phyloP scores from a whole-genome alignment of 768 basidiomycete genomes.

The Mycena maculata region DNA sequence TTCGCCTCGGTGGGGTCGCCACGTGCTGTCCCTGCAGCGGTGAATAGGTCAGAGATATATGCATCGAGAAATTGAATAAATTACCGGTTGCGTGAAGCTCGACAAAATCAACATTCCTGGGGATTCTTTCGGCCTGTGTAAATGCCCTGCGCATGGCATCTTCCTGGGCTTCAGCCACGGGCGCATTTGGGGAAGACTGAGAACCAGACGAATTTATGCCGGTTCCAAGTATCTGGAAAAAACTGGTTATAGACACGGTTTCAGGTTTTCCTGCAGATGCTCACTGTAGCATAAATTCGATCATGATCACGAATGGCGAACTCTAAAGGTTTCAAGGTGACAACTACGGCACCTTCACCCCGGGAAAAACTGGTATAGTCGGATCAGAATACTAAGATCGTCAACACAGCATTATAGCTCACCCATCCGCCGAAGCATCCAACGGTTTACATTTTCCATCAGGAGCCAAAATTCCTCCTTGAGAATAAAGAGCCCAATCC shows the following conservation, averaged over 20 bases:
- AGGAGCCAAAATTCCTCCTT: neutral
- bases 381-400: neutral
- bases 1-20: conserved; percentile 8
- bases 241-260: neutral
- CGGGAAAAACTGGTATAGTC: conserved; percentile 46
- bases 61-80: neutral
- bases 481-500: neutral
- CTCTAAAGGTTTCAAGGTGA: conserved; percentile 54
- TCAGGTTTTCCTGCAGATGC: conserved; percentile 4
- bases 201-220: conserved; percentile 41
- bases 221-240: conserved; percentile 52
- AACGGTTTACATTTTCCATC: conserved; percentile 3
- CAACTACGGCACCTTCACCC: conserved; percentile 51
- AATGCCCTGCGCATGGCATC: neutral
- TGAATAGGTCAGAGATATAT: neutral
- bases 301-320: conserved; percentile 53
- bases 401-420: neutral
- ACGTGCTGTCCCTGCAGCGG: neutral
- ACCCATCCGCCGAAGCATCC: neutral
- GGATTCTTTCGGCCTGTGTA: neutral
- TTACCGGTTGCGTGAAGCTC: conserved; percentile 3
- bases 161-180: neutral
- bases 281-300: conserved; percentile 54
- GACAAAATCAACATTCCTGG: neutral
- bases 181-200: neutral